phyloP scores from a whole-genome alignment of 495 filamentous ascomycete genomes.

The Penicillium paxilli region DNA sequence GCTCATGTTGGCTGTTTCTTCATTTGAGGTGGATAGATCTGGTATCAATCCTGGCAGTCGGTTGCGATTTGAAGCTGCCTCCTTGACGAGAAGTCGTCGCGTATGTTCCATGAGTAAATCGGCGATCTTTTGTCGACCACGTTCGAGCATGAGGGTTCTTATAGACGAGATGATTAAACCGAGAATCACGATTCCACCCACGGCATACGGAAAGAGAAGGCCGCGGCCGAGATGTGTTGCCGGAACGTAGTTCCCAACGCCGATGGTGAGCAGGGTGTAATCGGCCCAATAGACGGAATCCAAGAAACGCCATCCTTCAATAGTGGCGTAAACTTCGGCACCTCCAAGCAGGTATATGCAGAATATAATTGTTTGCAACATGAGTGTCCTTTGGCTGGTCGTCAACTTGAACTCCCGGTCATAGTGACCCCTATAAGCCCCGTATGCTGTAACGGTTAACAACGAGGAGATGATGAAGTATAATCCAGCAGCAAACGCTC shows the following conservation, averaged over 20 bases:
- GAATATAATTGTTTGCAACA: conserved; percentile 84
- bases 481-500: conserved; percentile 68
- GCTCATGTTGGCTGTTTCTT: background rate
- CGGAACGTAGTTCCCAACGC: conserved; percentile 70
- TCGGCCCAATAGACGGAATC: conserved; percentile 84
- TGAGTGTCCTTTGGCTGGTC: conserved; percentile 74
- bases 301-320: conserved; percentile 78
- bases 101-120: conserved; percentile 72
- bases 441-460: conserved; percentile 67
- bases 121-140: conserved; percentile 67
- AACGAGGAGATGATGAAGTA: conserved; percentile 75
- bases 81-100: conserved; percentile 52
- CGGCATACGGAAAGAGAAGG: conserved; percentile 76
- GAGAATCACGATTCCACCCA: conserved; percentile 77
- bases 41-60: conserved; percentile 14
- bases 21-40: conserved; percentile 4
- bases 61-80: conserved; percentile 14
- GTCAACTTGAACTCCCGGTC: conserved; percentile 70
- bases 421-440: conserved; percentile 64
- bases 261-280: conserved; percentile 82
- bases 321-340: conserved; percentile 64
- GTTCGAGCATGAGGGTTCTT: conserved; percentile 74
- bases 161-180: conserved; percentile 87
- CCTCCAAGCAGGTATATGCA: conserved; percentile 74
- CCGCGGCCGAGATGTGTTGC: conserved; percentile 61